These are phyloP conservation scores for Eremothecium sinecaudum DNA, from an alignment of 1,139 yeast genomes.

Conservation along the genomic window DNA sequence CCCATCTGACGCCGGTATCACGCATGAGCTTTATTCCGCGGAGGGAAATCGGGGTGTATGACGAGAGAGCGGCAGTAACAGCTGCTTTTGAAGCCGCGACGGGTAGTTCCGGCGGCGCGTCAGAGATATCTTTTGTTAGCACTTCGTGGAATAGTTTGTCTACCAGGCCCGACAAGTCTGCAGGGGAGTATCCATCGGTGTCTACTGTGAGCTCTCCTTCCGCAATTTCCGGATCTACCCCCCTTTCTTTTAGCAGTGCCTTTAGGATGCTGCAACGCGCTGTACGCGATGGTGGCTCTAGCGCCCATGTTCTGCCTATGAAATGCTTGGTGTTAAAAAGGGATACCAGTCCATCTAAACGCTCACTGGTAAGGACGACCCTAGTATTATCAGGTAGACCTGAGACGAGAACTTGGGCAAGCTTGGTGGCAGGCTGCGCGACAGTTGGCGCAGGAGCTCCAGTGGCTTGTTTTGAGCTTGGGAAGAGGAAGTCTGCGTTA, in stretches of 20 bases:
- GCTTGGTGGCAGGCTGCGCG: slow-evolving; percentile 25
- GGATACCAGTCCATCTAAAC: slow-evolving; percentile 59
- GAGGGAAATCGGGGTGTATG: slow-evolving; percentile 69
- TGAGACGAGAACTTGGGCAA: slow-evolving; percentile 34
- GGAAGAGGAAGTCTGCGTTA: slow-evolving; percentile 66
- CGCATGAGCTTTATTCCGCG: slow-evolving; percentile 84
- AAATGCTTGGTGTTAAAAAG: slow-evolving; percentile 58
- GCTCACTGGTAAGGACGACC: slow-evolving; percentile 39
- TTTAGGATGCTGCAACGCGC: slow-evolving; percentile 47
- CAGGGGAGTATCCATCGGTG: slow-evolving; percentile 85
- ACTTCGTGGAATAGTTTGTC: slow-evolving; percentile 67
- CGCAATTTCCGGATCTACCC: slow-evolving; percentile 28
- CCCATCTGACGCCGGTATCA: slow-evolving; percentile 60
- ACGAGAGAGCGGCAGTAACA: slow-evolving; percentile 51
- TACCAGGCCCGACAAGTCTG: slow-evolving; percentile 61
- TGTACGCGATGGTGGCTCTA: slow-evolving; percentile 63
- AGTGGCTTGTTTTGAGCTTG: slow-evolving; percentile 26
- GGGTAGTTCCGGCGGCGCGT: neutral
- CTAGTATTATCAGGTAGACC: slow-evolving; percentile 36
- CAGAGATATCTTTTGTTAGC: slow-evolving; percentile 9
- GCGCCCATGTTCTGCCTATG: slow-evolving; percentile 51
- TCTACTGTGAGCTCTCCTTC: slow-evolving; percentile 68
- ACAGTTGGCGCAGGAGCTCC: slow-evolving; percentile 23
- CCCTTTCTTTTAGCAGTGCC: slow-evolving; percentile 36
- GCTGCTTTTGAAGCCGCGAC: slow-evolving; percentile 25